Evolutionary conservation across 73 alveolate genomes (phyloP), one percentile per base, ranked within the genome.

Genomic region (Paramecium octaurelia): DNA sequence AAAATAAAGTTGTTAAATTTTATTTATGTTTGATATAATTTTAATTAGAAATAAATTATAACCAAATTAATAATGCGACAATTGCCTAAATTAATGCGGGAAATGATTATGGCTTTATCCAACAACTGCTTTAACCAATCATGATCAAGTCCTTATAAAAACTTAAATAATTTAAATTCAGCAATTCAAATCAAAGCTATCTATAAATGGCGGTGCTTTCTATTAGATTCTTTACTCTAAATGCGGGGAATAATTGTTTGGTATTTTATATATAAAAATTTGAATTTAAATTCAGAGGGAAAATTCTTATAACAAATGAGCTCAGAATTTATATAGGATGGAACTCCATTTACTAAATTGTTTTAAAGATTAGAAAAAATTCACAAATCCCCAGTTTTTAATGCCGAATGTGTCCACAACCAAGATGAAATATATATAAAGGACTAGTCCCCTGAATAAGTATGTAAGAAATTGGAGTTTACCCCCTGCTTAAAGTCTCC

Each of bases 281-380:
- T 80, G 91, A 80, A 80, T 80, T 80, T 80, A 80, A 80, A 80
- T 73, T 73, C 91, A 80, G 91, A 80, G 91, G 91, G 91, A 80
- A 36, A 43, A 80, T 43, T 80, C 75, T 44, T 80, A 42, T 31
- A 80, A 23, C 46, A 44, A 48, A 44, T 80, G 70, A 40, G 36
- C 46, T 27, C 70, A 44, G 91, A 80, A 31, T 43, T 43, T 43
- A 42, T 48, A 31, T 48, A 42, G 36, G 75, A 80, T 43, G 57
- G 75, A 80, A 44, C 91, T 80, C 91, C 91, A 44, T 80, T 40
- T 80, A 48, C 91, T 2, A 80, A 48, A 80, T 80, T 44, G 64
- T 80, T 80, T 42, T 27, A 42, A 80, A n/a, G 57, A 80, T 20
- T 44, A 23, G 91, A 80, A 80, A 42, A 80, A 80, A 80, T 23